phyloP scores from a whole-genome alignment of 2,329 filamentous ascomycete species.

The Fusarium sp. region DNA sequence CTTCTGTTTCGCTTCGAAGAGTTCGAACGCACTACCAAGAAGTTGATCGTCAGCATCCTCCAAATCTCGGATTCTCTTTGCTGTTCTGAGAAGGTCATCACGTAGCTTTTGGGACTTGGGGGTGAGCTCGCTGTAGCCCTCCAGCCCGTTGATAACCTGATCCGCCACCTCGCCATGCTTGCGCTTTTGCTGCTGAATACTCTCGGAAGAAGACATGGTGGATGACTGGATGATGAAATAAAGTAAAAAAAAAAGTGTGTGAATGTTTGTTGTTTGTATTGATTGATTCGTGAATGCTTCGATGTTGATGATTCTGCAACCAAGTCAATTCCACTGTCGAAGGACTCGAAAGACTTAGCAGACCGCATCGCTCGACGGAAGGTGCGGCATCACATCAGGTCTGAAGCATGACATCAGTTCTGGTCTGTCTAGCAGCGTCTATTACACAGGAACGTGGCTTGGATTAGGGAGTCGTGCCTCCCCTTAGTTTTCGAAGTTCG shows the following conservation, averaged over 20 bases:
- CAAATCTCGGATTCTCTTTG: background rate
- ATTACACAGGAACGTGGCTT: too few relatives aligned
- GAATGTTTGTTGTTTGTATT: background rate
- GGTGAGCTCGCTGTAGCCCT: background rate
- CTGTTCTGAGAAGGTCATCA: background rate
- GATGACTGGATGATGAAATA: background rate
- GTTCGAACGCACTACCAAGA: background rate
- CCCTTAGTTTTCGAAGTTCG: too few relatives aligned
- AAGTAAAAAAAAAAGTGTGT: background rate
- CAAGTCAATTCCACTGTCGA: background rate
- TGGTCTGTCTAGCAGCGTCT: too few relatives aligned
- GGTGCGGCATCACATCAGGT: too few relatives aligned
- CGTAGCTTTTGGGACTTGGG: conserved; percentile 1
- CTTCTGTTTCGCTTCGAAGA: background rate
- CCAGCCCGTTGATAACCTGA: background rate
- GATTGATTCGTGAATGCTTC: background rate
- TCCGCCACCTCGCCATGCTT: conserved; percentile 3
- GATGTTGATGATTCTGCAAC: background rate
- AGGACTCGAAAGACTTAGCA: too few relatives aligned
- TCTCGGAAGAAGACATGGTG: conserved; percentile 3
- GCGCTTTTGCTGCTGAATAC: background rate
- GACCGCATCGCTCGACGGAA: too few relatives aligned
- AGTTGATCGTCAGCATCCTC: background rate
- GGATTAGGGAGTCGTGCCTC: too few relatives aligned
- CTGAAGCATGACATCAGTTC: too few relatives aligned